Evolutionary conservation across 2,329 filamentous ascomycete species (phyloP).

Genomic region (Ceratocystis harringtonii): DNA sequence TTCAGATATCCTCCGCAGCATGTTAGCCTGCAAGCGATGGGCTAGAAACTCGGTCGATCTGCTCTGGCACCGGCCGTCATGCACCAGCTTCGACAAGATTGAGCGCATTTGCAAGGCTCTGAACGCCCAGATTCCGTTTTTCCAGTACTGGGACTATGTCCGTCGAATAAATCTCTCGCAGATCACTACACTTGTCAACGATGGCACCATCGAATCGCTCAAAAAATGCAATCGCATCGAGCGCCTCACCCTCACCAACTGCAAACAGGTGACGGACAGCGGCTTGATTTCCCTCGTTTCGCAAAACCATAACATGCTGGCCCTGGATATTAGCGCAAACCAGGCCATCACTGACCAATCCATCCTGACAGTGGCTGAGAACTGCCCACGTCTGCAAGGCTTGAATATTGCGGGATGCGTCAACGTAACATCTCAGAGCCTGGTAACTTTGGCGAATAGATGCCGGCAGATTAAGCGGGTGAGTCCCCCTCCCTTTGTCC

Average conservation of each 20-base stretch:
- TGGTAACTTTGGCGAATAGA: conserved; percentile 63
- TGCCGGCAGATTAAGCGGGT: conserved; percentile 81
- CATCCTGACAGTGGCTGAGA: conserved; percentile 59
- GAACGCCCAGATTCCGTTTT: conserved; percentile 57
- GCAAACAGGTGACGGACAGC: conserved; percentile 66
- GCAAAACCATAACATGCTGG: conserved; percentile 67
- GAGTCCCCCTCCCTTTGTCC: conserved; percentile 25
- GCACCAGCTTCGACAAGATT: conserved; percentile 73
- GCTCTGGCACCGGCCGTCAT: conserved; percentile 86
- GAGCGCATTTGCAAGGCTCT: conserved; percentile 68
- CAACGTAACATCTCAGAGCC: conserved; percentile 71
- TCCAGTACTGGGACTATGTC: conserved; percentile 78
- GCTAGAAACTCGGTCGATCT: conserved; percentile 82
- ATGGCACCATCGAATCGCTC: conserved; percentile 75
- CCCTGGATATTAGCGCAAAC: conserved; percentile 76
- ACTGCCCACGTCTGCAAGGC: conserved; percentile 76
- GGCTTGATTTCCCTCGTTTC: conserved; percentile 67
- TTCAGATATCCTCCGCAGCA: conserved; percentile 67
- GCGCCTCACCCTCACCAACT: conserved; percentile 82
- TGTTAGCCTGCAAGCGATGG: conserved; percentile 92
- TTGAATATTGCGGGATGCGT: conserved; percentile 82
- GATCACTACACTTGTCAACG: conserved; percentile 60
- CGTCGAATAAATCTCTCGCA: conserved; percentile 81
- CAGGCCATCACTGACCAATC: conserved; percentile 73
- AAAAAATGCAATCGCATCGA: conserved; percentile 79